A percentile compares a stretch with the other conserved stretches of the same genome.
These are phyloP conservation scores for Boletus rex-veris DNA, from an alignment of 768 basidiomycete genomes.

Conservation along the genomic window DNA sequence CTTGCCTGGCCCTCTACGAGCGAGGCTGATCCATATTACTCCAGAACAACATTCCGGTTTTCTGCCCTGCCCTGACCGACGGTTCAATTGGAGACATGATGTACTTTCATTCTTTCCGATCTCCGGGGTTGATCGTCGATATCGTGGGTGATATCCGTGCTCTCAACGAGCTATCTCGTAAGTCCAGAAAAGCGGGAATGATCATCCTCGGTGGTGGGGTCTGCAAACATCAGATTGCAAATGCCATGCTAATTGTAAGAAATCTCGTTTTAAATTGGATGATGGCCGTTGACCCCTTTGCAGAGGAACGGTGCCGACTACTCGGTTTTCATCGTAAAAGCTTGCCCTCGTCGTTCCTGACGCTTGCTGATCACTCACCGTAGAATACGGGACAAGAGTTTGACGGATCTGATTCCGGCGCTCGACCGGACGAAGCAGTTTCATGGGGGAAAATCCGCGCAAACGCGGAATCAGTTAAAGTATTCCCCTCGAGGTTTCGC, in stretches of 20 bases:
- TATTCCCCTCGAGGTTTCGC: conserved; percentile 22
- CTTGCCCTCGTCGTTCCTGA: neutral
- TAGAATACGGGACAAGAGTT: conserved; percentile 99
- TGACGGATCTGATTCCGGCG: conserved; percentile 97
- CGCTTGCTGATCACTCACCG: neutral
- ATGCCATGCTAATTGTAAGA: conserved; percentile 95
- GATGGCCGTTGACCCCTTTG: neutral
- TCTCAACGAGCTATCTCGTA: conserved; percentile 85
- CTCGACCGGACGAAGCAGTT: conserved; percentile 94
- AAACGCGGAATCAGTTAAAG: conserved; percentile 80
- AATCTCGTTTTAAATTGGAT: neutral
- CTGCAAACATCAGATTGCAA: conserved; percentile 99
- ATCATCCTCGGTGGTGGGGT: conserved; percentile 97
- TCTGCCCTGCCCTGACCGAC: conserved; percentile 97
- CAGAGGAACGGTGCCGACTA: conserved; percentile 98
- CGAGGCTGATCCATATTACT: conserved; percentile 25
- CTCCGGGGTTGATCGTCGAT: conserved; percentile 81
- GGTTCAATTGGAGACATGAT: conserved; percentile 99
- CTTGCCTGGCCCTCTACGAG: conserved; percentile 10
- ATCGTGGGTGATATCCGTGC: conserved; percentile 92
- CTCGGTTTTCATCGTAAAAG: conserved; percentile 86
- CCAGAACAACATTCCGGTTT: conserved; percentile 97
- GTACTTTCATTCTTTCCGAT: conserved; percentile 95
- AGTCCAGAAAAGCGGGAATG: conserved; percentile 94
- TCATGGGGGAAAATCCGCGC: conserved; percentile 98